Base-by-base conservation (phyloP, 108 stramenopile genomes). In the Asterionellopsis glacialis region DNA sequence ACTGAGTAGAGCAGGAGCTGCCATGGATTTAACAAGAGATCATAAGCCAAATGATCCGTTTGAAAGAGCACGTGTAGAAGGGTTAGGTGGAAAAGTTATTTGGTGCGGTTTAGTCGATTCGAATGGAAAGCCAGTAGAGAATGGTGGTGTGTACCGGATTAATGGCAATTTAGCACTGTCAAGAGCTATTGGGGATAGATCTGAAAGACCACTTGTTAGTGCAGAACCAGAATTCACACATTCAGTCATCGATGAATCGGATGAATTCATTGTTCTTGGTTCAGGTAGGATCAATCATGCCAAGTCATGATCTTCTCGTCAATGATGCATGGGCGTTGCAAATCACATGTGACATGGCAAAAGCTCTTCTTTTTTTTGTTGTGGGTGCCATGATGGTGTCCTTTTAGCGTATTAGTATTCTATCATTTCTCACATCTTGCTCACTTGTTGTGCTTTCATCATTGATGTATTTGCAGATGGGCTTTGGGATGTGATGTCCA, bases 111-210 rank as follows among this genome's bases (percentile, higher is more conserved):
- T 82, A 44, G 63, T 72, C 0, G 68, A 80, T 67, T 28, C 1
- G 0, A 18, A 44, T 9, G 68, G 67, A 11, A 41, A 69, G 12
- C 89, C 87, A 18, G 66, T 92, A 48, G 61, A 60, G 26, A 70
- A 80, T n/a, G 69, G 61, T 2, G 95, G 95, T 5, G 91, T 95
- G 4, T 95, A 91, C 67, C 67, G 97, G 23, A 90, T 98, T 48
- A 98, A 98, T 80, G 95, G 97, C 14, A 98, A 94, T 64, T 71
- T 98, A 24, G 93, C 97, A 33, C 61, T 98, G 14, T 91, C 97
- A 4, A 69, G 97, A 9, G 88, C 97, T 9, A 84, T 98, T 48
- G 97, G 97, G n/a, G 97, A 98, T 72, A 74, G 92, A 6, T 78
- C 79, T 24, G 94, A 93, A 59, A 75, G 90, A 9, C 97, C 97